Base-by-base conservation (phyloP, 495 filamentous ascomycete species). In the Penicillium angulare region DNA sequence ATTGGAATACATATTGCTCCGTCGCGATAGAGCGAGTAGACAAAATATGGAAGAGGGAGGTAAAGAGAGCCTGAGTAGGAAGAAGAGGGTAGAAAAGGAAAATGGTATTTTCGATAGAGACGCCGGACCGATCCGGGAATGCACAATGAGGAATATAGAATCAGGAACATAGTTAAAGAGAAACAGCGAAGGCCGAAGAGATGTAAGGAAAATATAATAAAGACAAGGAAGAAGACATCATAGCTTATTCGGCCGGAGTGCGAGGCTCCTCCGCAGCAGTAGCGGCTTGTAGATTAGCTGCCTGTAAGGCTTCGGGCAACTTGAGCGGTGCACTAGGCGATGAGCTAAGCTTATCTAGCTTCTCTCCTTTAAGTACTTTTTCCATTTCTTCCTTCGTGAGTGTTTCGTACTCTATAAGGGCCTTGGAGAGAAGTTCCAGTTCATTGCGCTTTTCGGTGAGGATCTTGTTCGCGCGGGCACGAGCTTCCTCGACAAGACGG, bases 381-480 rank as follows among this genome's bases (percentile, higher is more conserved):
- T 87, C 87, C 59, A 97, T 92, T 61, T 98, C 95, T 20, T 87
- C 86, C 63, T 85, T 86, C 55, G 83, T 87, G 18, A 97, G 72
- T 2, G 89, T 95, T 71, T 97, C 95, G 68, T 97, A 97, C 73
- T 97, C 86, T 21, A 98, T 82, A 10, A 98, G 72, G 3, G 91
- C 93, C 60, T 90, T 84, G 23, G 92, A 92, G 5, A 98, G 72
- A 16, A 86, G 67, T 53, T 97, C 92, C 8, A 98, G 78, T 61
- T 96, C 92, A 44, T 88, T 82, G 17, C 89, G 78, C 60, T 86
- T 87, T 29, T 77, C 73, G 0, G 75, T 76, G 26, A 98, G 74
- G 17, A 97, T 79, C 29, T 79, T 79, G 8, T 77, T 79, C 1
- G 90, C 90, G 8, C 89, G 86, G n/a, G 73, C 72, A 26, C 86